These are phyloP conservation scores for Stenocarpella maydis DNA, from an alignment of 2,329 filamentous ascomycete genomes.

Conservation along the genomic window DNA sequence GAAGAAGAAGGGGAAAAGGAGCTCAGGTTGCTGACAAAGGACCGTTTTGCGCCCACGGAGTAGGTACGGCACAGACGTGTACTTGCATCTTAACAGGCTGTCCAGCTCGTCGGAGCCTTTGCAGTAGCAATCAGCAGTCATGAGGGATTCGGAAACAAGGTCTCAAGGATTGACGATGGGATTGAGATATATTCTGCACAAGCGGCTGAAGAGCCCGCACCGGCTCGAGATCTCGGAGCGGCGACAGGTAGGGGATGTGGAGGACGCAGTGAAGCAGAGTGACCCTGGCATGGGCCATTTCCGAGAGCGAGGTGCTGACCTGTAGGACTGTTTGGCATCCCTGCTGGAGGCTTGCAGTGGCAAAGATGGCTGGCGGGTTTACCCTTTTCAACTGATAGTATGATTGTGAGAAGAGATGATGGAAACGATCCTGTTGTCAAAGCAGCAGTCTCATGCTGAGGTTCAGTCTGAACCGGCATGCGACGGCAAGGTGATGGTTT, in stretches of 20 bases:
- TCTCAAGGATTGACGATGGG: slow-evolving; percentile 73
- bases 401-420: background rate
- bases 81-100: slow-evolving; percentile 94
- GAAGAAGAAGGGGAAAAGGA: background rate
- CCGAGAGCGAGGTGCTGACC: slow-evolving; percentile 39
- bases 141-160: slow-evolving; percentile 70
- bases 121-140: slow-evolving; percentile 93
- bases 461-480: background rate
- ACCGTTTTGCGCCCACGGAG: slow-evolving; percentile 46
- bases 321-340: slow-evolving; percentile 39
- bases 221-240: slow-evolving; percentile 80
- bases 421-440: background rate
- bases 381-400: background rate
- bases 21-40: slow-evolving; percentile 35
- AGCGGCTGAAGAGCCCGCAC: slow-evolving; percentile 67
- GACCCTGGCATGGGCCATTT: slow-evolving; percentile 33
- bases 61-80: slow-evolving; percentile 95
- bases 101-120: slow-evolving; percentile 95
- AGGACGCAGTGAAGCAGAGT: slow-evolving; percentile 72
- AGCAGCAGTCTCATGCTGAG: background rate
- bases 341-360: background rate
- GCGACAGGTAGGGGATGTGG: slow-evolving; percentile 89
- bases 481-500: background rate
- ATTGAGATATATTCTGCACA: slow-evolving; percentile 59
- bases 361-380: background rate